Percentiles rank a stretch among this genome's conserved stretches.
phyloP scores from a whole-genome alignment of 805 yeast genomes.

The Wickerhamomyces strasburgensis region DNA sequence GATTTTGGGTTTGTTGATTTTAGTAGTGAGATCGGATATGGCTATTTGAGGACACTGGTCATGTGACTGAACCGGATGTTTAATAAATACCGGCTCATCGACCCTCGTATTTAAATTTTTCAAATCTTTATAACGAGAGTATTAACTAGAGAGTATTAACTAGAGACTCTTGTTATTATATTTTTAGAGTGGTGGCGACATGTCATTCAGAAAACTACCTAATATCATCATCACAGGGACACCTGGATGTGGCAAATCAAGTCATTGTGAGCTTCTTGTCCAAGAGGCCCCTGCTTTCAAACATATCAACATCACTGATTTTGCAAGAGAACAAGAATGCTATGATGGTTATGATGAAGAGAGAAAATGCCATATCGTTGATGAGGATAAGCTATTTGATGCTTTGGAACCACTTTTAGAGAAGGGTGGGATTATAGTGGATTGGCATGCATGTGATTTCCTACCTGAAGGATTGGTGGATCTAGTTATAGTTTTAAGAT shows the following conservation, averaged over 20 bases:
- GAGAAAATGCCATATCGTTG: conserved; percentile 83
- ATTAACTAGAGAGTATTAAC: no score
- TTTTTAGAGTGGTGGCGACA: neutral
- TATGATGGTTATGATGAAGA: conserved; percentile 82
- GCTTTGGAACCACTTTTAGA: conserved; percentile 71
- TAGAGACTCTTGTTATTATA: no score
- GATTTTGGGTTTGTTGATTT: no score
- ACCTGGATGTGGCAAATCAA: conserved; percentile 87
- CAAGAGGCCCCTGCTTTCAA: conserved; percentile 42
- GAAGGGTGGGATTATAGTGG: conserved; percentile 84
- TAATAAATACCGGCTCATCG: no score
- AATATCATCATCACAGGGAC: conserved; percentile 93
- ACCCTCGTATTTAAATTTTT: no score
- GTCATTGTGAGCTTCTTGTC: conserved; percentile 60
- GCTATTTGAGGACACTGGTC: no score
- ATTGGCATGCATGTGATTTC: conserved; percentile 97
- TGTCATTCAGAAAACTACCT: conserved; percentile 34
- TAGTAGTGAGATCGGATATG: no score
- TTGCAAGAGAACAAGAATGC: conserved; percentile 73
- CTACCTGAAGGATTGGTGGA: conserved; percentile 93
- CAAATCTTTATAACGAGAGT: no score
- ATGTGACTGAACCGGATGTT: no score
- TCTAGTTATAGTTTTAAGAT: conserved; percentile 81
- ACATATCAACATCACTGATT: conserved; percentile 67
- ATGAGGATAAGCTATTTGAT: conserved; percentile 86